Percentiles rank a stretch among this genome's conserved stretches.
These are phyloP conservation scores for Fomes fomentarius DNA, from an alignment of 1,284 basidiomycete genomes.

Conservation along the genomic window DNA sequence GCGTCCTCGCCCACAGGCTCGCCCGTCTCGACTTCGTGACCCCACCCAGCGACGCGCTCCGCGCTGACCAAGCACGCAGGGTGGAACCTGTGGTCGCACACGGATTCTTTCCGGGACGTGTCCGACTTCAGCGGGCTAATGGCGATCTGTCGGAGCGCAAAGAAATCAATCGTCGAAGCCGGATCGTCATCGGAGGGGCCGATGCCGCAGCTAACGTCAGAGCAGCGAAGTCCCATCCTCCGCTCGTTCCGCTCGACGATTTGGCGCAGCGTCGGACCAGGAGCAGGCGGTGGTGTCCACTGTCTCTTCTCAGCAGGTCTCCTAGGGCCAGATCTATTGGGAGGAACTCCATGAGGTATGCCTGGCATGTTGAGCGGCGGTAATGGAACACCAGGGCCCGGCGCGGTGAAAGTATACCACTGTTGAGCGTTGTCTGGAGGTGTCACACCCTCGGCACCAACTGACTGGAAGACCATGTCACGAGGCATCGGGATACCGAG, in stretches of 20 bases:
- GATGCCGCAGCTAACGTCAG: slow-evolving; percentile 69
- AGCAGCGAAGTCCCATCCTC: slow-evolving; percentile 69
- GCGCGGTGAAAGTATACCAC: slow-evolving; percentile 16
- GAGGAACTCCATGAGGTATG: slow-evolving; percentile 9
- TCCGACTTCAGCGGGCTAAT: slow-evolving; percentile 39
- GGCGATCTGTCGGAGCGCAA: slow-evolving; percentile 45
- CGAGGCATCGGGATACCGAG: slow-evolving; percentile 14
- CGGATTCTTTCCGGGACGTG: slow-evolving; percentile 26
- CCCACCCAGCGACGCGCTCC: slow-evolving; percentile 66
- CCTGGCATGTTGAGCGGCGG: slow-evolving; percentile 9
- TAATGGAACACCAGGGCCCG: slow-evolving; percentile 14
- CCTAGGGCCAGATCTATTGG: neutral
- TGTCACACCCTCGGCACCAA: slow-evolving; percentile 10
- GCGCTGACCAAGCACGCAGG: slow-evolving; percentile 73
- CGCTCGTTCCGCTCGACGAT: slow-evolving; percentile 66
- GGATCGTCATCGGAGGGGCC: slow-evolving; percentile 80
- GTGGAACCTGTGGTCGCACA: slow-evolving; percentile 71
- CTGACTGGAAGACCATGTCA: neutral
- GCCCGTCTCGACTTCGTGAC: slow-evolving; percentile 46
- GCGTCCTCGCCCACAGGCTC: slow-evolving; percentile 37
- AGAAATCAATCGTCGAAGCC: slow-evolving; percentile 35
- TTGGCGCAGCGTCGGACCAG: slow-evolving; percentile 59
- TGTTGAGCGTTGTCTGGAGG: slow-evolving; percentile 7
- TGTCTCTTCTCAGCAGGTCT: slow-evolving; percentile 29
- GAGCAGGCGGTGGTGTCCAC: slow-evolving; percentile 42